Base-by-base conservation (phyloP, 176 grass and related monocot species). In the Otatea glauca region DNA sequence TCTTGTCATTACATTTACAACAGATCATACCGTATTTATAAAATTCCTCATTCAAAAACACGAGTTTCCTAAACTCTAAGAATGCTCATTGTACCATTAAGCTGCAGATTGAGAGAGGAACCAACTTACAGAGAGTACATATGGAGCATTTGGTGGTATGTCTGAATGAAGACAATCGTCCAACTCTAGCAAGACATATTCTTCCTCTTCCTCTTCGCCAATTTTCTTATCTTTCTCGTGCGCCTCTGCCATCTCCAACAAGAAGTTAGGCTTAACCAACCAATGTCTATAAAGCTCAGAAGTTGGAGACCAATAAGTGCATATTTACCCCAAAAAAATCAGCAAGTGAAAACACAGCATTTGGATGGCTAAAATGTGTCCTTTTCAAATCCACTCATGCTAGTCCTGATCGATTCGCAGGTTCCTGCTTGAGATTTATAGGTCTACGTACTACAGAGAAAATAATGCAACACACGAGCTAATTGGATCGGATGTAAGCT, bases 171-270 rank as follows among this genome's bases (percentile, higher is more conserved):
- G 72, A 68, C 79, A 95, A 59, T 92, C 88, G 9, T 83, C 88
- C 60, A 99, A 86, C 69, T 99, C 93, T 72, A 99, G 86, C 41
- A 96, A 80, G 5, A 99, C 51, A 86, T 83, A 89, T 34, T 93
- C 87, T 3, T 86, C 83, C 55, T 70, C 63, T 74, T 85, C 77
- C 44, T 82, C 81, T 55, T 90, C 88, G 4, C 48, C 70, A 79
- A 50, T 35, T 78, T 88, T 55, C 25, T 79, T 91, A 29, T 81
- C 60, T 82, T 90, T 69, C 15, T 85, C 69, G 25, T 41, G 18
- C 9, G 24, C 62, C 17, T 80, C 77, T 64, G 89, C 79, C 87
- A 88, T 98, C 68, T 78, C 68, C 37, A 78, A 65, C 60, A 44
- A 72, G 17, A 60, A 71, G 27, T 5, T 71, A n/a, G 9, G 50